Evolutionary conservation across 805 yeast species (phyloP), one percentile per base, ranked within the genome.

Genomic region (Candida anglica): DNA sequence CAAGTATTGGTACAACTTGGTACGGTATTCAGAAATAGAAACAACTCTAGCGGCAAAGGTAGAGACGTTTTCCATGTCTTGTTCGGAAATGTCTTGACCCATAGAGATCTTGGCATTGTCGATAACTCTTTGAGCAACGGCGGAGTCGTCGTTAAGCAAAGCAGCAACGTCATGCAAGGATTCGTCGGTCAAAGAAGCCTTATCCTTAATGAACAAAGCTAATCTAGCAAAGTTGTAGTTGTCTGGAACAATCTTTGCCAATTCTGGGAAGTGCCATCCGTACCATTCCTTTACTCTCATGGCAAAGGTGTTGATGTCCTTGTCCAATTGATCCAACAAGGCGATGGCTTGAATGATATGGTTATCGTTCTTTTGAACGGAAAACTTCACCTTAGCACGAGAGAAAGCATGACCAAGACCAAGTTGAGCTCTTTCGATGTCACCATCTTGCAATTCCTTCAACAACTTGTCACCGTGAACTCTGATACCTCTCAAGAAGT

Each of bases 381-480:
- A 84, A 63, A 93, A 93, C 91, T 93, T 93, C 60, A 93, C 98
- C 73, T 93, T 93, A 51, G 97, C 93, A 71, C 98, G 81, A 40
- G 98, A 93, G 73, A 93, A 93, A 52, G 98, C 98, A 62, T 93
- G 98, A 56, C 97, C 96, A 57, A 93, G 76, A 78, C 98, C 98
- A 52, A 93, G 78, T 71, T 93, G 98, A 30, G 98, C 98, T 69
- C 95, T 81, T 71, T 91, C 98, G 48, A 89, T 73, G 63, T 93
- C 98, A 58, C 97, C 97, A 30, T 81, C 82, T 63, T 89, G 94
- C 53, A 93, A 77, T 48, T 88, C 91, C 68, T 89, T 87, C 56
- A 93, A 77, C 51, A 93, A 69, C 63, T 91, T 93, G 57, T 76
- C 75, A 53, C 95, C 95, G 55, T 83, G 94, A 44, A 77, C 75